Evolutionary conservation across 768 basidiomycete genomes (phyloP), one percentile per base, ranked within the genome.

Genomic region (Naganishia friedmannii): DNA sequence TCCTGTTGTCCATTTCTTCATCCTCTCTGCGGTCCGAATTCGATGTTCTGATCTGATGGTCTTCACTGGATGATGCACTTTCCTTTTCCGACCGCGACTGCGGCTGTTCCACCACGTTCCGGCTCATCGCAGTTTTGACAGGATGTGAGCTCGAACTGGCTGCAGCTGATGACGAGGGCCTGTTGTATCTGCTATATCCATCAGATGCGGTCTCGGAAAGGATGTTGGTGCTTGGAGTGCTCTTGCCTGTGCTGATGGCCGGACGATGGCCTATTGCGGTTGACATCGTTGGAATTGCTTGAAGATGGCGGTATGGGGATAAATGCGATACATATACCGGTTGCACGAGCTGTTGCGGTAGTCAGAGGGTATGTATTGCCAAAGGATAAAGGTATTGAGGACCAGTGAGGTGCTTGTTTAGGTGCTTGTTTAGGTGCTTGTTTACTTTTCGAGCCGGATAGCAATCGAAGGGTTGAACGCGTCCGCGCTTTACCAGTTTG

Each of bases 1-100:
- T 76, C 19, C 39, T 46, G 23, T 37, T 45, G 39, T 66, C 60
- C 21, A 45, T 45, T 23, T 37, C 37, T 42, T 37, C 8, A 21
- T 17, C 60, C 21, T 26, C 42, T 17, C 28, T 63, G 15, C 42
- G 23, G 60, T 8, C 60, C 13, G 42, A 10, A 29, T 17, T 6
- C n/a, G 3, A 42, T 13, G 46, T 42, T 26, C 23, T 34, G 8
- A 28, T n/a, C 10, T 10, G 23, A 15, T 26, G 23, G 7, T 42
- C n/a, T 3, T 37, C 7, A 8, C 7, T 45, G 15, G 42, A 26
- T n/a, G n/a, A 5, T 42, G 19, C n/a, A 46, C 23, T 42, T 7
- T 45, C 28, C 23, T 42, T 45, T 45, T 45, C 60, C n/a, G n/a
- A 26, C 32, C 39, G n/a, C 10, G 26, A 4, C 32, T 29, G 21